phyloP scores from a whole-genome alignment of 495 filamentous ascomycete genomes.

The Neurospora tetraspora region DNA sequence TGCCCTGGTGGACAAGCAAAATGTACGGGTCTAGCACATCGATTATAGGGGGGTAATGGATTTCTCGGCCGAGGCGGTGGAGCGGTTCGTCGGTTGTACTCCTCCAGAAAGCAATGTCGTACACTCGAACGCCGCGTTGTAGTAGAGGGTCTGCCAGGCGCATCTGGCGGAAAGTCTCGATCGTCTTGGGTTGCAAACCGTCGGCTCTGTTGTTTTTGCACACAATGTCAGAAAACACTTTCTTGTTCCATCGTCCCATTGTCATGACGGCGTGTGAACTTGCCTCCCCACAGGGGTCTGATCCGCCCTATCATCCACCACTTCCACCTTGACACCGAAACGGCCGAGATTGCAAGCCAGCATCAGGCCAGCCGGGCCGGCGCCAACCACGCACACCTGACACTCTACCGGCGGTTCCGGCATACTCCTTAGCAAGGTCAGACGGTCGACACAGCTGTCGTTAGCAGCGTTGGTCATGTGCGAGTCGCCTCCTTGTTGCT shows the following conservation, averaged over 20 bases:
- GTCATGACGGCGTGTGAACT: conserved; percentile 3
- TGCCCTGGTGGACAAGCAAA: conserved; percentile 63
- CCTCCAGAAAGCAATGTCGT: conserved; percentile 66
- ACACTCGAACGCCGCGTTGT: conserved; percentile 52
- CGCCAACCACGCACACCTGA: conserved; percentile 58
- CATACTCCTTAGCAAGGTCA: conserved; percentile 27
- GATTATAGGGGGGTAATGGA: conserved; percentile 45
- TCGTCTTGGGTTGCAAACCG: conserved; percentile 53
- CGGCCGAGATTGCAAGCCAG: conserved; percentile 59
- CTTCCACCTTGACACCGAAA: conserved; percentile 48
- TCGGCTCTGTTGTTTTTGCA: conserved; percentile 40
- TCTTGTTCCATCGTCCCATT: not conserved
- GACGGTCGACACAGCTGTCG: conserved; percentile 22
- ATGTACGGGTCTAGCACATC: conserved; percentile 64
- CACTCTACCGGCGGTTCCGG: conserved; percentile 26
- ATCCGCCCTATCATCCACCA: conserved; percentile 53
- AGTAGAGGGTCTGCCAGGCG: conserved; percentile 53
- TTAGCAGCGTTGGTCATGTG: conserved; percentile 12
- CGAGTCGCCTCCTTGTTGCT: conserved; percentile 13
- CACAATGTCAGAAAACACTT: not conserved
- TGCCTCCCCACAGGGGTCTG: conserved; percentile 51
- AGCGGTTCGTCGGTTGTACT: conserved; percentile 45
- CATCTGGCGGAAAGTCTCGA: conserved; percentile 47
- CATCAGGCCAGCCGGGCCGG: conserved; percentile 62
- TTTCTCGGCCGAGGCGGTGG: conserved; percentile 42